These are phyloP conservation scores for Pestalotiopsis fici DNA, from an alignment of 2,329 filamentous ascomycete genomes.

Conservation along the genomic window DNA sequence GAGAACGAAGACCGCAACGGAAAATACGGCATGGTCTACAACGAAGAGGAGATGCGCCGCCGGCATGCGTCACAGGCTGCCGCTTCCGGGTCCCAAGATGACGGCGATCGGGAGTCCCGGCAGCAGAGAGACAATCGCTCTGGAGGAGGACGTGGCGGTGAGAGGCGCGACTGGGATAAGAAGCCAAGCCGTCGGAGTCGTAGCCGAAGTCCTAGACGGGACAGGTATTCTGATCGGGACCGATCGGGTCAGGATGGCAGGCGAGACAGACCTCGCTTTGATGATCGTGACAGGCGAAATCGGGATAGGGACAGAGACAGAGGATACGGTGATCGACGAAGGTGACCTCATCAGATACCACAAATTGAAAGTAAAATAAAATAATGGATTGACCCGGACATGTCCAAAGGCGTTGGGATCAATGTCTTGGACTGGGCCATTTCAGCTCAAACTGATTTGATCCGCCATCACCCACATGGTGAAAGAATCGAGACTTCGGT, in stretches of 20 bases:
- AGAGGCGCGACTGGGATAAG: conserved; percentile 25
- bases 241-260: conserved; percentile 13
- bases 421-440: too few species aligned
- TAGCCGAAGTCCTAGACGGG: conserved; percentile 30
- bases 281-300: conserved; percentile 23
- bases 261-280: conserved; percentile 15
- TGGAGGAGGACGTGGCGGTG: conserved; percentile 21
- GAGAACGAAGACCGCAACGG: conserved; percentile 45
- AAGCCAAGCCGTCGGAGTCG: conserved; percentile 31
- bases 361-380: neutral
- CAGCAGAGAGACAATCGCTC: conserved; percentile 19
- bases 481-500: neutral
- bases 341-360: conserved; percentile 13
- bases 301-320: conserved; percentile 20
- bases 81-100: conserved; percentile 19
- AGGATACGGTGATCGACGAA: conserved; percentile 18
- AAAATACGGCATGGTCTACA: conserved; percentile 80
- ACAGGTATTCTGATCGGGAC: conserved; percentile 14
- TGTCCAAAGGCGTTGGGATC: neutral
- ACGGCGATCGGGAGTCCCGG: conserved; percentile 22
- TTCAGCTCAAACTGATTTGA: too few species aligned
- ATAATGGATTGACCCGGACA: neutral
- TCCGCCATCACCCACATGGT: too few species aligned
- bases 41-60: conserved; percentile 66
- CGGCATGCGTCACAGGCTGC: conserved; percentile 43